Evolutionary conservation across 2,329 filamentous ascomycete genomes (phyloP).

Genomic region (Talaromyces sp.): DNA sequence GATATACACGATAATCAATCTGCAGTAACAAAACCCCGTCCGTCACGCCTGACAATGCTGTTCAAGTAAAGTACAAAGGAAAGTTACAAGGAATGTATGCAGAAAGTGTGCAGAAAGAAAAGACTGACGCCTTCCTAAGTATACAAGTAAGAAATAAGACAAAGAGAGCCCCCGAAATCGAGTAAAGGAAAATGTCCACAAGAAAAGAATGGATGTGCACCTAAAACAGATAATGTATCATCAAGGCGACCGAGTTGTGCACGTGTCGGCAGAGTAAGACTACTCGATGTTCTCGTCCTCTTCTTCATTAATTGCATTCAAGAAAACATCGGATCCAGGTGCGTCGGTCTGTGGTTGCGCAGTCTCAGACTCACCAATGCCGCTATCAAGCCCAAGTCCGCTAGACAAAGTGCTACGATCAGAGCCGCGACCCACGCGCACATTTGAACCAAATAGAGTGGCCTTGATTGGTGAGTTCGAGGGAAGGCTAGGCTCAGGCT

Average conservation of each 20-base stretch:
- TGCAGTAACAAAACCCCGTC: neutral
- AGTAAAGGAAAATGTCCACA: constrained; percentile 1
- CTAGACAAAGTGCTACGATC: constrained; percentile 27
- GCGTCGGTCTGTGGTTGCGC: neutral
- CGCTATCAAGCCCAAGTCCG: constrained; percentile 1
- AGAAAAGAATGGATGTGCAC: neutral
- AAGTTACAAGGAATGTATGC: neutral
- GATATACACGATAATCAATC: neutral
- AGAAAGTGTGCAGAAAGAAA: neutral
- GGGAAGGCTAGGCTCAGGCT: constrained; percentile 28
- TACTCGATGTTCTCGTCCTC: neutral
- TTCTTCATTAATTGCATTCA: neutral
- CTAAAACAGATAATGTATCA: neutral
- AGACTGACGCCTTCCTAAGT: neutral
- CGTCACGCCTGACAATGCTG: neutral
- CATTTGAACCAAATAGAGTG: constrained; percentile 33
- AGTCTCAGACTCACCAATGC: neutral
- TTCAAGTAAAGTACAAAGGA: neutral
- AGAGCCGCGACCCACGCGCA: constrained; percentile 40
- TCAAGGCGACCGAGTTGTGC: neutral
- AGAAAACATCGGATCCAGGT: constrained; percentile 1
- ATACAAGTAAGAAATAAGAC: neutral
- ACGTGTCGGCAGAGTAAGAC: neutral
- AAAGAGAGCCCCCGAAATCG: neutral
- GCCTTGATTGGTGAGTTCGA: constrained; percentile 45